A percentile compares a stretch with the other conserved stretches of the same genome.
These are phyloP conservation scores for Leishmania guyanensis DNA, from an alignment of 208 protist species.

Conservation along the genomic window DNA sequence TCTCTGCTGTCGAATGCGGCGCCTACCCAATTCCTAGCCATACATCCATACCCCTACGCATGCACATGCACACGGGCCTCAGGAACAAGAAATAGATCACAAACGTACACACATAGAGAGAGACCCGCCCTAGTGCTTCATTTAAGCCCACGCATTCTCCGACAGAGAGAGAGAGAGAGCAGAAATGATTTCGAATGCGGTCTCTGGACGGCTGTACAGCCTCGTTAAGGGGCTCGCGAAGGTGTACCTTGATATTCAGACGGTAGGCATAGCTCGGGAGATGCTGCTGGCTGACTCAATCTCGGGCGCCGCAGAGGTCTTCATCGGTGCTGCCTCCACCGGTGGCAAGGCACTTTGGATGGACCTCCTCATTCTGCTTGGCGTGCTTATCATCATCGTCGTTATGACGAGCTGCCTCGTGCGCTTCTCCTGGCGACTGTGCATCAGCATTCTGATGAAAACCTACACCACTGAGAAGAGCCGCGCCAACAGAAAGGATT, in stretches of 20 bases:
- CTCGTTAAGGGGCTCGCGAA: slow-evolving; percentile 28
- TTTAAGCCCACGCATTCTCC: slow-evolving; percentile 4
- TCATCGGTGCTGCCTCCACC: slow-evolving; percentile 33
- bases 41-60: not conserved
- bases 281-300: slow-evolving; percentile 36
- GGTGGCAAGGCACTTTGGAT: slow-evolving; percentile 40
- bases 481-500: slow-evolving; percentile 27
- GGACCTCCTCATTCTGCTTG: slow-evolving; percentile 37
- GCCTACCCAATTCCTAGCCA: not conserved
- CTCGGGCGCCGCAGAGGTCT: slow-evolving; percentile 36
- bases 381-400: slow-evolving; percentile 28
- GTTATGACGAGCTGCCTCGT: slow-evolving; percentile 35
- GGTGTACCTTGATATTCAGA: slow-evolving; percentile 47
- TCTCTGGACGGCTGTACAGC: slow-evolving; percentile 22
- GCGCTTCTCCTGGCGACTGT: slow-evolving; percentile 45
- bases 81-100: not conserved
- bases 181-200: not conserved
- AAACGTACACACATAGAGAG: not conserved
- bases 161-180: slow-evolving; percentile 8
- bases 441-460: slow-evolving; percentile 33
- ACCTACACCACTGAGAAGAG: slow-evolving; percentile 36
- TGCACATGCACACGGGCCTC: not conserved
- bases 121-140: not conserved
- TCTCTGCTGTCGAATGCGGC: not conserved
- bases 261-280: slow-evolving; percentile 29